Base-by-base conservation (phyloP, 495 filamentous ascomycete species). In the Hamigera avellanea region DNA sequence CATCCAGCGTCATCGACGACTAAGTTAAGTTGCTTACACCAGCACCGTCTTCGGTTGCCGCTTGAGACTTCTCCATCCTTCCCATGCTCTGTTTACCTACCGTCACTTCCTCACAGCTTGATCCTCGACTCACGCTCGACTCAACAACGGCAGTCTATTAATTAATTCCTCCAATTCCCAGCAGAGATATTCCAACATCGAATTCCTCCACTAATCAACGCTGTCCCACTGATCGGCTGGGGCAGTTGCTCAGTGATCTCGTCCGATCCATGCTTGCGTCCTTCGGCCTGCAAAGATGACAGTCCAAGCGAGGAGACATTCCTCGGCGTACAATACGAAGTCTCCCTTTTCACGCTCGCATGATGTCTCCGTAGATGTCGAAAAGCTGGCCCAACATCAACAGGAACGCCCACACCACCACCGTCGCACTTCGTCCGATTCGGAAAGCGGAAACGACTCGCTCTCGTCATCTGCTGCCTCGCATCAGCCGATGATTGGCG, bases 401-500 rank as follows among this genome's bases (percentile, higher is more conserved):
- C 5, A 30, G 4, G 4, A 30, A 4, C 28, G n/a, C 28, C 28
- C 5, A 13, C 5, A 30, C 14, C 28, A 30, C n/a, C 28, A 15
- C 28, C 28, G 28, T 6, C 28, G 28, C 28, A 4, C 10, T 15
- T 30, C 28, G 4, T 13, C 53, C 6, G 36, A 46, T 13, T 53
- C 50, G 14, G 53, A 59, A 8, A 45, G 49, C 30, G 54, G 50
- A 8, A 43, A 49, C 31, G 50, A 55, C 14, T 46, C 45, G 17
- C 31, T 32, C 30, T 49, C 32, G 41, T 57, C 44, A 33, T 58
- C 59, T 18, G 49, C 54, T n/a, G 29, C 49, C 14, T 78, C 76
- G 17, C 60, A 72, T 34, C 64, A 68, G 16, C 71, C 72, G 13
- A 76, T 81, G 62, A 48, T 76, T 26, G 65, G 60, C 40, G 52